These are phyloP conservation scores for Phaseolus coccineus DNA, from an alignment of 331 rosid species.

Conservation along the genomic window DNA sequence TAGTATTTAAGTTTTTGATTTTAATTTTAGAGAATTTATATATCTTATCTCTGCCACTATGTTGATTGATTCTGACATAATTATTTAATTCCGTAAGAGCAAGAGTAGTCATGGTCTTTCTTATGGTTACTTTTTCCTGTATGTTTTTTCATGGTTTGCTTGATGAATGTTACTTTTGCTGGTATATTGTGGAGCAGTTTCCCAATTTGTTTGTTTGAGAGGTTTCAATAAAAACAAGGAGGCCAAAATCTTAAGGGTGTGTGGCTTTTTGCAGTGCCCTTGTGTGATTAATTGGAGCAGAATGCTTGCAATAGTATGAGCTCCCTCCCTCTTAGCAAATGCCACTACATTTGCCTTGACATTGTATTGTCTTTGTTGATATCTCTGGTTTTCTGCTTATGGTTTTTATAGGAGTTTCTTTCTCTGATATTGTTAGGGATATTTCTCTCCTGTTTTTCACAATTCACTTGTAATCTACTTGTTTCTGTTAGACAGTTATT, in stretches of 20 bases:
- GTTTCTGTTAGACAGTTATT: neutral
- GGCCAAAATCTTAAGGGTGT: neutral
- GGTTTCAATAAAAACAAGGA: conserved; percentile 5
- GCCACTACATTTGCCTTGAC: conserved; percentile 1
- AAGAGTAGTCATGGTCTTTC: conserved; percentile 24
- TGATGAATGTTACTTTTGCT: conserved; percentile 26
- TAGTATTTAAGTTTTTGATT: conserved; percentile 27
- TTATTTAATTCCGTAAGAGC: conserved; percentile 16
- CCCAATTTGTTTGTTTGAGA: conserved; percentile 29
- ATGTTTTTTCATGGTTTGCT: conserved; percentile 27
- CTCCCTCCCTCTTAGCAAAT: conserved; percentile 7
- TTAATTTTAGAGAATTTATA: conserved; percentile 11
- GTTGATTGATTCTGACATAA: conserved; percentile 23
- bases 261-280: conserved; percentile 4
- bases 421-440: neutral
- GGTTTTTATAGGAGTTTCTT: neutral
- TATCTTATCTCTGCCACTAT: conserved; percentile 9
- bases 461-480: neutral
- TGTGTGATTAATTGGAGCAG: conserved; percentile 13
- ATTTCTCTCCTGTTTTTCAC: neutral
- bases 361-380: conserved; percentile 5
- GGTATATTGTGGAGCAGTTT: conserved; percentile 16
- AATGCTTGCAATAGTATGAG: conserved; percentile 7
- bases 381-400: conserved; percentile 13
- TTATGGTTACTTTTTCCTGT: conserved; percentile 28